Conservation (phyloP, 179 eudicot species). For the Silene coronaria region DNA sequence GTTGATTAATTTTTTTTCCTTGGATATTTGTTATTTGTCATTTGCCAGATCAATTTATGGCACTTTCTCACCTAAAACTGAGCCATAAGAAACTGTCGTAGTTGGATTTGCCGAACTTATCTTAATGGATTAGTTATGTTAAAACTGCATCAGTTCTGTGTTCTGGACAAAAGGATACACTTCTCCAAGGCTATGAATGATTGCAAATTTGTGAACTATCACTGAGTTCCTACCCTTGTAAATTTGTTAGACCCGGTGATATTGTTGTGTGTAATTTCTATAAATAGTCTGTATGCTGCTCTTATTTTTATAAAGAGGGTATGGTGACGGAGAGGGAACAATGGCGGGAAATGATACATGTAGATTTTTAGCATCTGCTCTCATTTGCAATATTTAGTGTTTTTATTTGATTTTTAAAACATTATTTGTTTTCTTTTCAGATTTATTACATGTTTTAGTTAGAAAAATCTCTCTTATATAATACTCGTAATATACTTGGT, state of each 20-base stretch:
- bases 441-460: too few relatives aligned
- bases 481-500: too few relatives aligned
- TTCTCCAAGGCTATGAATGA: neutral
- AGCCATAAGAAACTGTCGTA: neutral
- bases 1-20: neutral
- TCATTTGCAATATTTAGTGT: too few relatives aligned
- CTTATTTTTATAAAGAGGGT: neutral
- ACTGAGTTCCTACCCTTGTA: neutral
- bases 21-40: neutral
- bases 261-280: neutral
- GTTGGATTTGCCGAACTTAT: neutral
- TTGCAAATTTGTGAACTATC: neutral
- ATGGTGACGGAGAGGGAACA: too few relatives aligned
- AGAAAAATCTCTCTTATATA: too few relatives aligned
- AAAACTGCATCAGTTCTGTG: neutral
- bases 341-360: too few relatives aligned
- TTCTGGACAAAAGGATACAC: neutral
- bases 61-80: neutral
- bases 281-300: neutral
- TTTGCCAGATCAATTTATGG: neutral
- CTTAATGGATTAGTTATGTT: neutral
- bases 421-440: too few relatives aligned
- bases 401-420: too few relatives aligned
- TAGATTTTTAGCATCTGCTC: too few relatives aligned
- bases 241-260: neutral